Percentiles rank a stretch among this genome's conserved stretches.
Conservation (phyloP, 2,329 filamentous ascomycete genomes). For the Emmonsiellopsis sp. region DNA sequence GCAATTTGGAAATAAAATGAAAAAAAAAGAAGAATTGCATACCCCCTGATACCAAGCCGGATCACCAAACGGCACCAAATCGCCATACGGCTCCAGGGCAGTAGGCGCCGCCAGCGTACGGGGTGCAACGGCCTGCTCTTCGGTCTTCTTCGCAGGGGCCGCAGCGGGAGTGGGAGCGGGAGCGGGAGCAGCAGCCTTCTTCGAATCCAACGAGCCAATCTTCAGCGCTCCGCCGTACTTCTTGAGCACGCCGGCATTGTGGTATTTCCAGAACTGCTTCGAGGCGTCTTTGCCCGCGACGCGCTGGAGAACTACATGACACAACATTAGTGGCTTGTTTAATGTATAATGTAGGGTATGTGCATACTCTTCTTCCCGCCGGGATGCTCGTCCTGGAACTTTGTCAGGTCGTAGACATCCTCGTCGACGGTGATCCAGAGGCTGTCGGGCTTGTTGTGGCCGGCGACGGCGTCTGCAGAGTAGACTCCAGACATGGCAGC, state of each 20-base stretch:
- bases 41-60: conserved; percentile 92
- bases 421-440: conserved; percentile 88
- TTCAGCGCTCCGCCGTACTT: conserved; percentile 54
- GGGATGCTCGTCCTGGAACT: conserved; percentile 76
- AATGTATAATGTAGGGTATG: no score
- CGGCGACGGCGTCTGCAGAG: conserved; percentile 72
- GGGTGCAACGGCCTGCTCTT: conserved; percentile 52
- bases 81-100: conserved; percentile 76
- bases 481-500: conserved; percentile 80
- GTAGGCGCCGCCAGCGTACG: conserved; percentile 41
- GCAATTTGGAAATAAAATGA: background rate
- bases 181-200: conserved; percentile 54
- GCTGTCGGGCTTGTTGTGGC: conserved; percentile 79
- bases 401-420: conserved; percentile 92
- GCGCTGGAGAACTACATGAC: conserved; percentile 49
- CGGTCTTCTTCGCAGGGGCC: conserved; percentile 38
- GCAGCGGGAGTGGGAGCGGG: conserved; percentile 37
- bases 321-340: background rate
- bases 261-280: conserved; percentile 61
- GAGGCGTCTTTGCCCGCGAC: conserved; percentile 59
- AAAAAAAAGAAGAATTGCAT: conserved; percentile 38
- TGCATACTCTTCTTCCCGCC: conserved; percentile 64
- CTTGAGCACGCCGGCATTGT: conserved; percentile 53
- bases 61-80: conserved; percentile 82
- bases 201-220: conserved; percentile 72